Evolutionary conservation across 139 green algal species (phyloP).

Genomic region (Chlamydomonas incerta): DNA sequence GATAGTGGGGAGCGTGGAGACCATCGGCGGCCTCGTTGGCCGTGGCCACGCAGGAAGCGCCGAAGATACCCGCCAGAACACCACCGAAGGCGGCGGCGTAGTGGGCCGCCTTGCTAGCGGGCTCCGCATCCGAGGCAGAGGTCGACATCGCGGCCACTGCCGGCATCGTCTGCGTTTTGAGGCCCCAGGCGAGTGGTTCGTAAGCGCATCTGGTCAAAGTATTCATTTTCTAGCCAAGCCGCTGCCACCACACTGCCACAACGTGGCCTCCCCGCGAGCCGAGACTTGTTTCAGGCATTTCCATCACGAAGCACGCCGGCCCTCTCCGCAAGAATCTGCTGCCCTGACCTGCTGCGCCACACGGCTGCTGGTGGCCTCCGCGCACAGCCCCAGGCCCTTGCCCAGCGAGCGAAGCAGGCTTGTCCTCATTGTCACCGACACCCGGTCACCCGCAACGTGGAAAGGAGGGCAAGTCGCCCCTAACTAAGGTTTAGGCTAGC

Average conservation of each 20-base stretch:
- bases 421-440: conserved; percentile 32
- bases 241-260: no score
- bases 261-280: no score
- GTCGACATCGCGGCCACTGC: conserved; percentile 38
- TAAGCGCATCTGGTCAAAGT: no score
- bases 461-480: conserved; percentile 5
- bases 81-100: conserved; percentile 52
- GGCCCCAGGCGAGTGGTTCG: no score
- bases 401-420: conserved; percentile 32
- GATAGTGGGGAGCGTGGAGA: conserved; percentile 86
- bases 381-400: conserved; percentile 34
- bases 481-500: not conserved
- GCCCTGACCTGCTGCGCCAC: not conserved
- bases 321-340: not conserved
- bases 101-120: conserved; percentile 39
- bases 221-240: no score
- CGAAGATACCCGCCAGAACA: conserved; percentile 56
- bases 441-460: not conserved
- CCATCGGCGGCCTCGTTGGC: conserved; percentile 92
- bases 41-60: conserved; percentile 49
- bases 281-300: not conserved
- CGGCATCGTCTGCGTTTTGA: conserved; percentile 15
- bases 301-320: not conserved
- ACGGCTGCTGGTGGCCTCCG: conserved; percentile 11
- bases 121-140: conserved; percentile 24